phyloP scores from a whole-genome alignment of 305 asterid genomes.

The Plantago coronopus region DNA sequence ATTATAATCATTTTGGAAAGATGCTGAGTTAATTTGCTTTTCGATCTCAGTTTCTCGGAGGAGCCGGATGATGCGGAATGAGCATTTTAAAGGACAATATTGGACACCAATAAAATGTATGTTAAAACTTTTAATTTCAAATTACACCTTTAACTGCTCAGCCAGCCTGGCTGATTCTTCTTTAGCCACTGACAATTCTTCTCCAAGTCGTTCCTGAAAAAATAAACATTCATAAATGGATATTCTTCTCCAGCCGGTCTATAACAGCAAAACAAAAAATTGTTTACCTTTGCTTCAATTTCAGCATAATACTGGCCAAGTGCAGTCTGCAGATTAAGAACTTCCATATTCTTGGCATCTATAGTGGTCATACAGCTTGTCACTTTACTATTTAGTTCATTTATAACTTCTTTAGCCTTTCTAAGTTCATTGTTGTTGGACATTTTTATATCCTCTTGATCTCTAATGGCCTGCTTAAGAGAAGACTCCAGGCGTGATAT shows the following conservation, averaged over 20 bases:
- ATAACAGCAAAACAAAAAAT: conserved; percentile 18
- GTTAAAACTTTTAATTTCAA: conserved; percentile 12
- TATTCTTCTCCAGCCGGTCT: conserved; percentile 14
- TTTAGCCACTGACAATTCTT: conserved; percentile 59
- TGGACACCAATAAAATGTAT: conserved; percentile 13
- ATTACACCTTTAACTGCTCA: conserved; percentile 66
- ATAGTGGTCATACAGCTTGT: conserved; percentile 58
- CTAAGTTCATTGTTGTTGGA: conserved; percentile 50
- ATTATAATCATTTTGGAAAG: conserved; percentile 1
- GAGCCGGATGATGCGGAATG: neutral
- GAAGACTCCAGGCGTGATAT: conserved; percentile 70
- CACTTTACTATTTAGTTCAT: conserved; percentile 70
- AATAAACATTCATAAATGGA: conserved; percentile 10
- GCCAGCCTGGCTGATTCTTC: conserved; percentile 71
- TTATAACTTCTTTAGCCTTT: conserved; percentile 67
- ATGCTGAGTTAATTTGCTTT: neutral
- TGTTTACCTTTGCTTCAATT: conserved; percentile 89
- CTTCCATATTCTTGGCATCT: conserved; percentile 83
- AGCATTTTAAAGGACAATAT: conserved; percentile 7
- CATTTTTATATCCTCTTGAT: conserved; percentile 65
- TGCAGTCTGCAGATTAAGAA: conserved; percentile 94
- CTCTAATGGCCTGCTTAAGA: conserved; percentile 61
- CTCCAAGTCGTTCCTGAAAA: conserved; percentile 79
- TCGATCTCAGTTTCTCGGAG: too few species aligned
- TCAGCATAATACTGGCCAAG: conserved; percentile 99